phyloP scores from a whole-genome alignment of 176 grass and related monocot genomes.

The Urochloa ruziziensis region DNA sequence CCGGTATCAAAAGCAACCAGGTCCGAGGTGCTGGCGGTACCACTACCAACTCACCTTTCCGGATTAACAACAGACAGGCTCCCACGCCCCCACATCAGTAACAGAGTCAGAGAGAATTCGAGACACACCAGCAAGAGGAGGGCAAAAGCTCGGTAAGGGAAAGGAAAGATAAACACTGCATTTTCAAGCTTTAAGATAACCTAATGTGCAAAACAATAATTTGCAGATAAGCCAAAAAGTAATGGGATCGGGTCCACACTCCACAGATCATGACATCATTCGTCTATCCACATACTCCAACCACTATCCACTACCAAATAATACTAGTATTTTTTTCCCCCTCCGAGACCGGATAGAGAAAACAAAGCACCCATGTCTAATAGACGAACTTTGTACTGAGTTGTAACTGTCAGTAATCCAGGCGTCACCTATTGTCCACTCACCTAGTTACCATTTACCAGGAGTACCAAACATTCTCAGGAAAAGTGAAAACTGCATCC shows the following conservation, averaged over 20 bases:
- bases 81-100: neutral
- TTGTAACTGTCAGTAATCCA: neutral
- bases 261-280: constrained; percentile 24
- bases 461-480: neutral
- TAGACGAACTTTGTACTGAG: too few relatives aligned
- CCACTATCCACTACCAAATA: neutral
- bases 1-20: neutral
- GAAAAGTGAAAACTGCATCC: neutral
- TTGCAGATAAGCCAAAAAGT: constrained; percentile 11
- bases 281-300: constrained; percentile 7
- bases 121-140: neutral
- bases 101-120: neutral
- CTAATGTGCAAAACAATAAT: neutral
- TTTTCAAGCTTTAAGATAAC: neutral
- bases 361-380: too few relatives aligned
- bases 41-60: neutral
- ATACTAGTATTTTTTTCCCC: neutral
- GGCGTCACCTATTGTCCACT: neutral
- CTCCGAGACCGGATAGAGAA: neutral
- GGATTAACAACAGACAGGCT: neutral
- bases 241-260: neutral
- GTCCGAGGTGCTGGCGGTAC: neutral
- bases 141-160: neutral
- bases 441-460: neutral
- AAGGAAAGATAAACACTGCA: neutral